A percentile compares a stretch with the other conserved stretches of the same genome.
phyloP scores from a whole-genome alignment of 225 moss, liverwort and hornwort genomes.

The Physcomitrium patens region DNA sequence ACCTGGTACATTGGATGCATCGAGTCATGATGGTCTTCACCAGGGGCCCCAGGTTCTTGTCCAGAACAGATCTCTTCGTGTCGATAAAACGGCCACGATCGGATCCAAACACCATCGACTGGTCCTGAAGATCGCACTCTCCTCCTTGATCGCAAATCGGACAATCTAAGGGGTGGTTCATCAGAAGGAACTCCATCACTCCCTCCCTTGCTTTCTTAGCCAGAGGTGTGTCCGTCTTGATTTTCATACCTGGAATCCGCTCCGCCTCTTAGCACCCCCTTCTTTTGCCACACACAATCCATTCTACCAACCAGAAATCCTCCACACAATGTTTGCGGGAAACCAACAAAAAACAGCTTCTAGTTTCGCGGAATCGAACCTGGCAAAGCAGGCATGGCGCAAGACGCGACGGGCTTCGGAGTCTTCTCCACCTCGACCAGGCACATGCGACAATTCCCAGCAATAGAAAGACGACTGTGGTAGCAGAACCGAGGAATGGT shows the following conservation, averaged over 20 bases:
- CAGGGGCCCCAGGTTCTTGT: slow-evolving; percentile 91
- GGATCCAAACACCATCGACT: slow-evolving; percentile 92
- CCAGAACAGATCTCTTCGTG: slow-evolving; percentile 76
- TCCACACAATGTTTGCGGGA: neutral
- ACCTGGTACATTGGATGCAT: slow-evolving; percentile 98
- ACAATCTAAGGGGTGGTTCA: slow-evolving; percentile 97
- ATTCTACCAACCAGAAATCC: neutral
- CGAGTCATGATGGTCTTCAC: slow-evolving; percentile 98
- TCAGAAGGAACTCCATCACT: slow-evolving; percentile 95
- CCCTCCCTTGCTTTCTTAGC: slow-evolving; percentile 97
- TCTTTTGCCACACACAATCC: neutral
- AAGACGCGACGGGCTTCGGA: slow-evolving; percentile 94
- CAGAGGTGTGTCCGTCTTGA: slow-evolving; percentile 84
- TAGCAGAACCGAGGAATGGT: slow-evolving; percentile 95
- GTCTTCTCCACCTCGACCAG: slow-evolving; percentile 97
- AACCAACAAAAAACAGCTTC: neutral
- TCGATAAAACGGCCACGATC: slow-evolving; percentile 88
- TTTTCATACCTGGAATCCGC: slow-evolving; percentile 83
- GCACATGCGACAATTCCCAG: slow-evolving; percentile 99
- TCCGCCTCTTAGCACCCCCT: slow-evolving; percentile 20
- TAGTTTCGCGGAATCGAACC: slow-evolving; percentile 36
- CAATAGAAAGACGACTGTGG: slow-evolving; percentile 90
- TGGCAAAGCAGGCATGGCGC: slow-evolving; percentile 93
- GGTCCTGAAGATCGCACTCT: slow-evolving; percentile 96
- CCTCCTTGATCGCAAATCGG: slow-evolving; percentile 99